Base-by-base conservation (phyloP, 257 asterid genomes). In the Solanum chiquidenum region DNA sequence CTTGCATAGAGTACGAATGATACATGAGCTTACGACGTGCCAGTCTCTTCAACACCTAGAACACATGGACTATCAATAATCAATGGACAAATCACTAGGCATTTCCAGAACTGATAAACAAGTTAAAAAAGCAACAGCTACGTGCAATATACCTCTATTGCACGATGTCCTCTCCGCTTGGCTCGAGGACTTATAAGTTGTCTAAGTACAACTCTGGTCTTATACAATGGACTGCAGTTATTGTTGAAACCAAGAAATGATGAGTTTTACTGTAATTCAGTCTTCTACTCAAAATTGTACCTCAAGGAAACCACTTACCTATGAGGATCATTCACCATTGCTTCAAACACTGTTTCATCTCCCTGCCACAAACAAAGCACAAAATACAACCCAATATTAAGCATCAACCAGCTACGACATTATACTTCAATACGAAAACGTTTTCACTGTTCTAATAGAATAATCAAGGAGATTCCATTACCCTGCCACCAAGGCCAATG, bases 1-100 rank as follows among this genome's bases (percentile, higher is more conserved):
- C 98, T 92, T 95, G 98, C 98, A 97, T 93, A 2, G 98, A 93
- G 91, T 96, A 96, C 75, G 98, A 94, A 92, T 93, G 99, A 90
- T 93, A 95, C 96, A 96, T 87, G 76, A 95, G 88, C 88, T 93
- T 93, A 44, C 95, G 94, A 40, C 90, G 94, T 52, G 93, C 93
- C 62, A 96, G 91, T 91, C 94, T 95, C 94, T 95, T 96, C 90
- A 96, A 89, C 35, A 96, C 98, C 99, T 96, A 87, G 11, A 88
- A 88, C 38, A 87, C 69, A 72, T 86, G 14, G 69, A 88, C 73
- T 89, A 85, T 84, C 69, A 49, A 46, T 49, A 16, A 20, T n/a
- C 20, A 82, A 16, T 20, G 20, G 69, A 79, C 76, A 76, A 55
- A 88, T 75, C 69, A 35, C 73, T 44, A 88, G 88, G 85, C 62